Evolutionary conservation across 495 filamentous ascomycete species (phyloP).

Genomic region (Hypoxylon fragiforme): DNA sequence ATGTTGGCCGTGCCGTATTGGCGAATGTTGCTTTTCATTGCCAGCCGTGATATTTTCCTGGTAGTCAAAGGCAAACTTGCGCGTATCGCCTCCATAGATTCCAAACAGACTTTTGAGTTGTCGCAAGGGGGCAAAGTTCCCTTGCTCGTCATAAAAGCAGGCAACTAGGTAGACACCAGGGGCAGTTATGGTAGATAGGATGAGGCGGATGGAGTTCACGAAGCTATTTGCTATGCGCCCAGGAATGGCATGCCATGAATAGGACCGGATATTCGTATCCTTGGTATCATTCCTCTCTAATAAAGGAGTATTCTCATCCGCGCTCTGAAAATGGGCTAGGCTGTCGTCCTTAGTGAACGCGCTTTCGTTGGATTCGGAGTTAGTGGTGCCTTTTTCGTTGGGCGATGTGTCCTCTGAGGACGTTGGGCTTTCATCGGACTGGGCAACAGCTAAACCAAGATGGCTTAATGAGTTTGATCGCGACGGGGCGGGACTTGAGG

Average conservation of each 20-base stretch:
- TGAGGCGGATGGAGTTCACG: conserved; percentile 68
- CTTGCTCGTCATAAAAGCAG: conserved; percentile 78
- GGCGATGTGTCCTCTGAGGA: conserved; percentile 38
- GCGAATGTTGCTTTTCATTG: conserved; percentile 34
- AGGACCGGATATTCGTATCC: conserved; percentile 40
- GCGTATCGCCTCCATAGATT: conserved; percentile 41
- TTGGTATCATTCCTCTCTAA: conserved; percentile 45
- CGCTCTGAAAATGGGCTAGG: conserved; percentile 33
- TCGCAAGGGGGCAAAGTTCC: conserved; percentile 71
- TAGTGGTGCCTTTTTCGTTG: conserved; percentile 40
- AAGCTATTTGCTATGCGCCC: conserved; percentile 60
- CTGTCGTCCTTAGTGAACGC: conserved; percentile 28
- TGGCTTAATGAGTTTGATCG: conserved; percentile 69
- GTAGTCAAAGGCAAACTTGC: conserved; percentile 44
- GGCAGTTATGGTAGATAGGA: conserved; percentile 74
- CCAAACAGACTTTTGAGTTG: conserved; percentile 64
- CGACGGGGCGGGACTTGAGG: conserved; percentile 59
- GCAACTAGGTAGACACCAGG: conserved; percentile 81
- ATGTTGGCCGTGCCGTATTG: conserved; percentile 8
- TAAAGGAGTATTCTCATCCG: conserved; percentile 72
- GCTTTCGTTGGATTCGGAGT: conserved; percentile 37
- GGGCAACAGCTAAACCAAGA: conserved; percentile 49
- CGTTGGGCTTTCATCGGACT: conserved; percentile 44
- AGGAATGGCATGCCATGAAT: conserved; percentile 58
- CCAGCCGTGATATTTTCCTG: conserved; percentile 38